These are phyloP conservation scores for Chamaenerion angustifolium DNA, from an alignment of 345 rosid species.

Conservation along the genomic window DNA sequence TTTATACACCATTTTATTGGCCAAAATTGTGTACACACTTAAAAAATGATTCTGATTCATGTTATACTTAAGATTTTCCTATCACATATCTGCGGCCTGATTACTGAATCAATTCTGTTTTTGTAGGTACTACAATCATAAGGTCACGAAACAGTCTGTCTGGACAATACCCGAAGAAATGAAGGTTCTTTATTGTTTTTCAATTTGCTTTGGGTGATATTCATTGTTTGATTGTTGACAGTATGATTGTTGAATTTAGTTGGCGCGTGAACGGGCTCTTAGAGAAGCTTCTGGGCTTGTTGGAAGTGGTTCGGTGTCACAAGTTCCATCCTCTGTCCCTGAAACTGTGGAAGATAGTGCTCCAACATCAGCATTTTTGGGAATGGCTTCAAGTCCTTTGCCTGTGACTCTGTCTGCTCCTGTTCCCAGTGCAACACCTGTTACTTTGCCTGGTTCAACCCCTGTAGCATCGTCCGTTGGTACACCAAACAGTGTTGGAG, in stretches of 20 bases:
- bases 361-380: slow-evolving; percentile 19
- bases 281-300: slow-evolving; percentile 29
- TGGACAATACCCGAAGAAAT: slow-evolving; percentile 96
- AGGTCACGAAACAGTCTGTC: slow-evolving; percentile 83
- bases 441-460: slow-evolving; percentile 30
- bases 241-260: slow-evolving; percentile 31
- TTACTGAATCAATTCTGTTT: slow-evolving; percentile 1
- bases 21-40: too few species aligned
- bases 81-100: too few species aligned
- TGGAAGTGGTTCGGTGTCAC: slow-evolving; percentile 31
- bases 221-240: slow-evolving; percentile 9
- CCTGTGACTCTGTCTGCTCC: slow-evolving; percentile 33
- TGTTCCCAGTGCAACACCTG: slow-evolving; percentile 23
- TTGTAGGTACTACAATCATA: slow-evolving; percentile 85
- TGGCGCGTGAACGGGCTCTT: slow-evolving; percentile 90
- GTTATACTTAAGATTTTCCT: too few species aligned
- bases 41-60: too few species aligned
- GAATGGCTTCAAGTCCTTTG: slow-evolving; percentile 47
- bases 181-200: slow-evolving; percentile 35
- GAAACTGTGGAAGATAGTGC: slow-evolving; percentile 27
- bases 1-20: background rate
- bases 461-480: slow-evolving; percentile 23
- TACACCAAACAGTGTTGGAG: slow-evolving; percentile 17
- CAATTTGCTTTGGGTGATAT: slow-evolving; percentile 4
- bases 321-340: slow-evolving; percentile 22